Conservation (phyloP, 2,329 filamentous ascomycete genomes). For the Fonsecaea monophora region DNA sequence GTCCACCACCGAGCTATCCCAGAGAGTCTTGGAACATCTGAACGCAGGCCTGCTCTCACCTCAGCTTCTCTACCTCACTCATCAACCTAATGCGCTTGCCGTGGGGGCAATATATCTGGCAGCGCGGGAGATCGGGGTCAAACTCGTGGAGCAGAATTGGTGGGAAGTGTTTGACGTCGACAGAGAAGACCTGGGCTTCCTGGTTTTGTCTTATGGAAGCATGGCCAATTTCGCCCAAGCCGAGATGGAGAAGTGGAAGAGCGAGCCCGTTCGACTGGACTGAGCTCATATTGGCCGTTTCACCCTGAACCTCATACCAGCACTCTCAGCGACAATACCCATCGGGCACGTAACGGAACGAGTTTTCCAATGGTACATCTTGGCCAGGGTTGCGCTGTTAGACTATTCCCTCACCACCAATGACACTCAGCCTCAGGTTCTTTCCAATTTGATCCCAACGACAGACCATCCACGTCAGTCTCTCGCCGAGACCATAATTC, state of each 20-base stretch:
- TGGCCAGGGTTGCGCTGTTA: not conserved
- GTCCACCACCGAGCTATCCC: constrained; percentile 62
- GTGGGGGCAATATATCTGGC: constrained; percentile 92
- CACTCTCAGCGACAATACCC: not conserved
- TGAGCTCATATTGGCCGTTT: constrained; percentile 12
- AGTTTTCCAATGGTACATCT: not conserved
- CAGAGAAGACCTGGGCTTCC: constrained; percentile 88
- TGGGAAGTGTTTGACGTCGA: constrained; percentile 99
- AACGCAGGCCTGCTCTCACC: constrained; percentile 86
- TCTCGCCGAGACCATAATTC: not conserved
- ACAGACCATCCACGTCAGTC: not conserved
- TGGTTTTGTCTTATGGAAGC: constrained; percentile 85
- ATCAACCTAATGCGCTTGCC: constrained; percentile 84
- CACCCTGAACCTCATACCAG: not conserved
- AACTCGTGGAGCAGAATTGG: constrained; percentile 82
- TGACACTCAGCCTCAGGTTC: not conserved
- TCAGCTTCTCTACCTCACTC: constrained; percentile 87
- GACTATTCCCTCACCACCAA: not conserved
- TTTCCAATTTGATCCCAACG: not conserved
- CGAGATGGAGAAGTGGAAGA: constrained; percentile 63
- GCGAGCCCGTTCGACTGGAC: constrained; percentile 22
- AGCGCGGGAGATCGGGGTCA: constrained; percentile 74
- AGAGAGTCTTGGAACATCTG: constrained; percentile 75
- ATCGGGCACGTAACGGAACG: not conserved
- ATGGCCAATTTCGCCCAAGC: constrained; percentile 71